Evolutionary conservation across 139 green algal genomes (phyloP), one percentile per base, ranked within the genome.

Genomic region (Tetradesmus lagerheimii): DNA sequence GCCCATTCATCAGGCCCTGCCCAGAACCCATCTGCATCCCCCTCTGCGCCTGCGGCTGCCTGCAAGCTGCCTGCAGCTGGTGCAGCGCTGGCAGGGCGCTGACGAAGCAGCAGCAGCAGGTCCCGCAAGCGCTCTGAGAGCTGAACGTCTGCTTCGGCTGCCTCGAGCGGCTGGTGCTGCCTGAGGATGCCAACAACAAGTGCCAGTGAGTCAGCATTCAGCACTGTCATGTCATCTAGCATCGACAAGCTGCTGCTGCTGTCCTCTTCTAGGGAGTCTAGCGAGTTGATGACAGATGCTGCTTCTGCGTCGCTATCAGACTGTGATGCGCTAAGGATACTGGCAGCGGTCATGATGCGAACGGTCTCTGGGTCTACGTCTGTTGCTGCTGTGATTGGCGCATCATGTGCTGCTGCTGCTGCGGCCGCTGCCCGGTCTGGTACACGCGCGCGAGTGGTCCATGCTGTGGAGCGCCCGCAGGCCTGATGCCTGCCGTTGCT

Each of bases 151-250:
- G 62, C 37, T 8, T 88, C 64, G 20, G 62, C 83, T 12, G n/a
- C n/a, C 20, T 66, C 64, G 6, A 80, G n/a, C 31, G 83, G 83
- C 64, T 64, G 64, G 23, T 80, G 64, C 64, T 64, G 62, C 25
- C 83, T 66, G 38, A 88, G 64, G 25, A 88, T 88, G 64, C 83
- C 83, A 4, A 88, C 71, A 1, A 50, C 83, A 2, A 88, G 83
- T 39, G 83, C 27, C 38, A 88, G 38, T 11, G 57, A 80, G 62
- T 88, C 83, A 18, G 83, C 83, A 45, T 88, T 34, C 25, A 88
- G 38, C 23, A 8, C 35, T 18, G 3, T 39, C 23, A 88, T 71
- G 12, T 88, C 83, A 66, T 80, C 83, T 25, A 88, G 64, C 34
- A 53, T 39, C 12, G 83, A 31, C 31, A 88, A 37, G 38, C 39